Conservation (phyloP, 768 basidiomycete species). For the Candolleomyces efflorescens region DNA sequence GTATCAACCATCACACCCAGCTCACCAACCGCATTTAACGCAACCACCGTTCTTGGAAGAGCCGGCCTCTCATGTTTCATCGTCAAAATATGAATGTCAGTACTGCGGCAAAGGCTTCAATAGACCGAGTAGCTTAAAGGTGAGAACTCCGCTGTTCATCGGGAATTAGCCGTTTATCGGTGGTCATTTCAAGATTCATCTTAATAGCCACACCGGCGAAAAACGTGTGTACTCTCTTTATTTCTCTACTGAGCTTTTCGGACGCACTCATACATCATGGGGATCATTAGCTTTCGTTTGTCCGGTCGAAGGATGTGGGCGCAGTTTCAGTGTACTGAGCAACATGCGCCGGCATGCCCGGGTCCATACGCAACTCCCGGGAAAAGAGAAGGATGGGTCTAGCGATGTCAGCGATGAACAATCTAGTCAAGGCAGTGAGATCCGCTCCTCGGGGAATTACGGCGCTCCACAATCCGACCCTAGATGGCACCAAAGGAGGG, state of each 20-base stretch:
- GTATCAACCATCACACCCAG: slow-evolving; percentile 8
- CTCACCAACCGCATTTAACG: background rate
- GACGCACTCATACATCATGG: slow-evolving; percentile 8
- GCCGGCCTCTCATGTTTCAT: slow-evolving; percentile 3
- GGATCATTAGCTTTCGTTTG: slow-evolving; percentile 61
- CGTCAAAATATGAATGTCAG: slow-evolving; percentile 67
- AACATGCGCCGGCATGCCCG: slow-evolving; percentile 87
- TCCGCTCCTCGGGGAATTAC: background rate
- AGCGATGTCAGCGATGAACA: slow-evolving; percentile 36
- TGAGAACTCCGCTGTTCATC: slow-evolving; percentile 20
- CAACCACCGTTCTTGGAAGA: slow-evolving; percentile 12
- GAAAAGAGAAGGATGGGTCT: slow-evolving; percentile 32
- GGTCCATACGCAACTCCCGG: slow-evolving; percentile 44
- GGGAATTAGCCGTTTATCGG: background rate
- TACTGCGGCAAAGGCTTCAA: slow-evolving; percentile 83
- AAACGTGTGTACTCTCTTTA: slow-evolving; percentile 54
- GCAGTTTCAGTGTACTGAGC: slow-evolving; percentile 81
- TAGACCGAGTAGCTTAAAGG: slow-evolving; percentile 80
- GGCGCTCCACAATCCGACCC: slow-evolving; percentile 10
- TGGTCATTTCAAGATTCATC: slow-evolving; percentile 56
- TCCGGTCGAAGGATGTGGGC: slow-evolving; percentile 69
- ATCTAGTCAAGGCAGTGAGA: slow-evolving; percentile 1
- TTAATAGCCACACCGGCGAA: slow-evolving; percentile 82
- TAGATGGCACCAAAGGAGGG: slow-evolving; percentile 29
- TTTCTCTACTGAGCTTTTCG: slow-evolving; percentile 8